A percentile compares a stretch with the other conserved stretches of the same genome.
Evolutionary conservation across 805 yeast genomes (phyloP).

Genomic region (Ogataea trehalophila): DNA sequence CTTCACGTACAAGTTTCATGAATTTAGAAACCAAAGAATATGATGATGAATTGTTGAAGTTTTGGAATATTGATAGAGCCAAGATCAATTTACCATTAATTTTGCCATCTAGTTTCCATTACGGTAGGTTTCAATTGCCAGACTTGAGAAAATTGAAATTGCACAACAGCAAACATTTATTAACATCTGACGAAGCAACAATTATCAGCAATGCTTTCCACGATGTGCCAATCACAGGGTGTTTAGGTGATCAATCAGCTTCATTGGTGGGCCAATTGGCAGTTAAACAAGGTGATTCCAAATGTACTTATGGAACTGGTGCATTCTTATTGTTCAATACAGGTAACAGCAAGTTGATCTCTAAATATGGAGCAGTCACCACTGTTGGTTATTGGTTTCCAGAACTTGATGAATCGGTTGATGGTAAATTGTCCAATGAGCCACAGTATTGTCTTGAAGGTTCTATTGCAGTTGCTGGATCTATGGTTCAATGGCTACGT

Average conservation of each 20-base stretch:
- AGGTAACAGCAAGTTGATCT: conserved; percentile 65
- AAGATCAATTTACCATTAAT: conserved; percentile 70
- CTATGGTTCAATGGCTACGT: conserved; percentile 89
- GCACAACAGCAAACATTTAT: background rate
- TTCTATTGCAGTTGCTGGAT: conserved; percentile 93
- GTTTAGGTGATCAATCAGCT: conserved; percentile 92
- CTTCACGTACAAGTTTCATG: conserved; percentile 88
- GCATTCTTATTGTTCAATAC: conserved; percentile 87
- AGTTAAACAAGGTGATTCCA: conserved; percentile 76
- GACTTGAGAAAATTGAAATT: conserved; percentile 30
- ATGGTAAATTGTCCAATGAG: conserved; percentile 34
- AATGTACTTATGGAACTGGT: conserved; percentile 96
- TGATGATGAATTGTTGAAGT: conserved; percentile 67
- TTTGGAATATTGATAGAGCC: conserved; percentile 73
- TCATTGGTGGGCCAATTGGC: conserved; percentile 93
- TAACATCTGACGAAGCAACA: background rate
- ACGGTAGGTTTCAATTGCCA: conserved; percentile 68
- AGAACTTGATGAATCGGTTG: conserved; percentile 40
- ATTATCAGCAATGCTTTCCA: conserved; percentile 34
- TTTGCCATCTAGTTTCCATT: conserved; percentile 70
- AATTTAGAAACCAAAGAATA: conserved; percentile 70
- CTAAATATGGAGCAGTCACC: conserved; percentile 79
- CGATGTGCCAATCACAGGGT: conserved; percentile 77
- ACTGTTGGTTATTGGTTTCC: conserved; percentile 92
- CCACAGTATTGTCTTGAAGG: conserved; percentile 94